Evolutionary conservation across 1,284 basidiomycete genomes (phyloP).

Genomic region (Puccinia triticina): DNA sequence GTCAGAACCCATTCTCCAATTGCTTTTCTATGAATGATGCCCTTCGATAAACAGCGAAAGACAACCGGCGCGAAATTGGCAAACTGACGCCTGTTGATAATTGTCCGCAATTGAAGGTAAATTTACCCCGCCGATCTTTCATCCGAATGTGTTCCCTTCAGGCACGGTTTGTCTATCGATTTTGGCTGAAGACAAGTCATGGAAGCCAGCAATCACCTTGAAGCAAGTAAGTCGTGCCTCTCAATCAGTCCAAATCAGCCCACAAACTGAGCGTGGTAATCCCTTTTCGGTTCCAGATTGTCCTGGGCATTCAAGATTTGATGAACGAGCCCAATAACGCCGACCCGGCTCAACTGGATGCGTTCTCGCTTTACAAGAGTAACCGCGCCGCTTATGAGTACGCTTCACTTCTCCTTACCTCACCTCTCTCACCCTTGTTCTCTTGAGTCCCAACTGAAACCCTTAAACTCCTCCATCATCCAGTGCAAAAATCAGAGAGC

Average conservation of each 20-base stretch:
- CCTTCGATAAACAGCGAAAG: background rate
- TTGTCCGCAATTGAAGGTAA: conserved; percentile 70
- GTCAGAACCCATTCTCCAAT: conserved; percentile 63
- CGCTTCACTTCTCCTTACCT: background rate
- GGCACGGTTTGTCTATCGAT: conserved; percentile 98
- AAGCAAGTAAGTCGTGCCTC: conserved; percentile 73
- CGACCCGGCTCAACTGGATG: conserved; percentile 94
- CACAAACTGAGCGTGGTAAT: background rate
- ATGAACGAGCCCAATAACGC: conserved; percentile 90
- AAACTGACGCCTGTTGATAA: background rate
- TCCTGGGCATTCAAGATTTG: conserved; percentile 91
- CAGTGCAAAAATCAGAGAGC: conserved; percentile 31
- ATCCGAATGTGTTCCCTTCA: conserved; percentile 98
- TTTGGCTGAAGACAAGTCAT: conserved; percentile 96
- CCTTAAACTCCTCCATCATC: background rate
- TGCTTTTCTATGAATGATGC: background rate
- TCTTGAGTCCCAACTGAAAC: background rate
- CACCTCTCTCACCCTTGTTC: background rate
- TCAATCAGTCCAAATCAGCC: background rate
- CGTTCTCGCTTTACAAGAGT: conserved; percentile 89
- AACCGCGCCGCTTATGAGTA: conserved; percentile 44
- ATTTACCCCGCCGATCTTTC: conserved; percentile 93
- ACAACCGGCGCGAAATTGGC: background rate
- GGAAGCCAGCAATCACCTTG: conserved; percentile 98
- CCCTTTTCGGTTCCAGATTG: conserved; percentile 68